phyloP scores from a whole-genome alignment of 2,329 filamentous ascomycete species.

The Sarocladium brachiariae region DNA sequence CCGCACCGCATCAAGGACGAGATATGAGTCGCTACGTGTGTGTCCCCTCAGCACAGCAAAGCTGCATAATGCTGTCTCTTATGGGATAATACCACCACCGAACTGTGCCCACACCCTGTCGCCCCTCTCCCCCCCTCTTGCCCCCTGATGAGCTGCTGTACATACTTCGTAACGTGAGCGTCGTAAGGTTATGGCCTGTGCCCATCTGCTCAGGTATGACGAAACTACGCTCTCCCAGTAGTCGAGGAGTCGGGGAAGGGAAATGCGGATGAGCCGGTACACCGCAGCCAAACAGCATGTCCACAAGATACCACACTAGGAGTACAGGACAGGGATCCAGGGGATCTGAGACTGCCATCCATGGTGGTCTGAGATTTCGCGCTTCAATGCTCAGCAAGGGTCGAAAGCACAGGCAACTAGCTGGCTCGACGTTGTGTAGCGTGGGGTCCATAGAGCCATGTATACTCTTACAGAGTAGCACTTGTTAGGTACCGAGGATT shows the following conservation, averaged over 20 bases:
- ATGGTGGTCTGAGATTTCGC: constrained; percentile 4
- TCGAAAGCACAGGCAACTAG: neutral
- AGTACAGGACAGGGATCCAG: constrained; percentile 5
- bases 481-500: too few relatives aligned
- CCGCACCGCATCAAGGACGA: too few relatives aligned
- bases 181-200: neutral
- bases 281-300: neutral
- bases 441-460: neutral
- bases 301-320: neutral
- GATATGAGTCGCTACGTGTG: too few relatives aligned
- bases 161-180: neutral
- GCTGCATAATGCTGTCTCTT: neutral
- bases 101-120: neutral
- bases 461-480: neutral
- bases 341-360: constrained; percentile 9
- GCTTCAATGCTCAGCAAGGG: neutral
- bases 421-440: neutral
- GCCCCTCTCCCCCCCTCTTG: too few relatives aligned
- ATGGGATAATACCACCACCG: neutral
- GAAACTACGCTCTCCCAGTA: neutral
- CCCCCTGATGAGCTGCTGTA: too few relatives aligned
- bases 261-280: neutral
- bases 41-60: too few relatives aligned
- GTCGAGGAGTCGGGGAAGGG: neutral
- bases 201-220: neutral